Evolutionary conservation across 75 land plant species (phyloP), one percentile per base, ranked within the genome.

Genomic region (Cryptomeria japonica): DNA sequence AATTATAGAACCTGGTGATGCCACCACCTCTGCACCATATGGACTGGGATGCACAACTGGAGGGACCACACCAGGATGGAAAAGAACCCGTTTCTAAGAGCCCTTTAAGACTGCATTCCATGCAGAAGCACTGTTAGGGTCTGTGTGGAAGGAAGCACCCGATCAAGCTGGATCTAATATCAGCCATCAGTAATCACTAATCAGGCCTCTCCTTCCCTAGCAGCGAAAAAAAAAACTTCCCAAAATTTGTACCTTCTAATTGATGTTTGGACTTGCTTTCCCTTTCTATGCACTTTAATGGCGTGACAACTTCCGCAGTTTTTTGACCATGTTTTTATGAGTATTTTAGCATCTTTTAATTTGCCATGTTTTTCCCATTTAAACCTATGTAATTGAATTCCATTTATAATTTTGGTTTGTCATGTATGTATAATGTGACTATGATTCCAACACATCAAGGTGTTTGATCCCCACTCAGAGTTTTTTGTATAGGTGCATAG

Each of bases 71-170:
- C 96, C 96, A 31, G 99, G 99, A 5, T 98, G 97, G 68, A 96
- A 97, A 91, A 97, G 85, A 0, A 97, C 88, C 99, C 97, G 95
- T 73, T 97, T 97, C 95, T 97, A 96, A 0, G 99, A 93, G 42
- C 42, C 42, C 42, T 41, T 41, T 41, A 41, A 3, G 42, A 41
- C 42, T 41, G 42, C 42, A 41, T 97, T 97, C 99, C 99, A 97
- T n/a, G 99, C 99, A n/a, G n/a, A n/a, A n/a, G n/a, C 96, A 34
- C 98, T 96, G 80, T 97, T 96, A 41, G 99, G 99, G 87, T 97
- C 97, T 77, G 96, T 93, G 87, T 97, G 99, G 79, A 97, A 96
- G 22, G 98, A 96, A 0, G 99, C 95, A 3, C 97, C 99, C 19
- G 97, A 96, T 22, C 99, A 91, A 2, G 97, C 93, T 25, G 99